Evolutionary conservation across 345 rosid species (phyloP), one percentile per base, ranked within the genome.

Genomic region (Angophora floribunda): DNA sequence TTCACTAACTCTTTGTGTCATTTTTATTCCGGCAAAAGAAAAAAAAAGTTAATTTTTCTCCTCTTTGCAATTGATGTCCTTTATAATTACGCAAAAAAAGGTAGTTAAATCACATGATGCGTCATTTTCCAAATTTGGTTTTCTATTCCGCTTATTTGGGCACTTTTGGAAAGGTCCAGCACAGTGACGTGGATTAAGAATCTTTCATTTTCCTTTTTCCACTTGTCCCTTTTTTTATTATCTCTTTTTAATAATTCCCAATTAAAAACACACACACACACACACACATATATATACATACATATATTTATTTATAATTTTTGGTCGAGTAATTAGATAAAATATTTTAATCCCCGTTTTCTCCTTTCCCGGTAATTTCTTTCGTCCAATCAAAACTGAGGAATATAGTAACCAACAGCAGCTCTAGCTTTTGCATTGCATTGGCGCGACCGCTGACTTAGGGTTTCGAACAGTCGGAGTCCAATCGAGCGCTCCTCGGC

Each of bases 1-100:
- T 36, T 17, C 1, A 7, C 4, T 2, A 6, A 9, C 5, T 13
- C 4, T 2, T 2, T 2, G 1, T 0, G 0, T 36, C 4, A 0
- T 16, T 32, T 32, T 10, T 24, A 36, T 24, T 11, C 4, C 13
- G 3, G 28, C 9, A 9, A 57, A 59, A 59, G 1, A 24, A 4
- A 59, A 59, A 26, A 7, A 32, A 32, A 67, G 17, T 2, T 11
- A 16, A 2, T 2, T 32, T 6, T 67, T 67, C 32, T 65, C 79
- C 11, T 67, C 45, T 67, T 67, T 67, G 12, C 45, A 32, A 16
- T 67, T 15, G 16, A 70, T 16, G 16, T 5, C 11, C 4, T 32
- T 70, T 32, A 32, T 70, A 16, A 70, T 32, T 8, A 8, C 7
- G 24, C 80, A 32, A 17, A 32, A 32, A 32, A 70, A 8, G 45